These are phyloP conservation scores for Phylloporus scabripes DNA, from an alignment of 768 basidiomycete species.

Conservation along the genomic window DNA sequence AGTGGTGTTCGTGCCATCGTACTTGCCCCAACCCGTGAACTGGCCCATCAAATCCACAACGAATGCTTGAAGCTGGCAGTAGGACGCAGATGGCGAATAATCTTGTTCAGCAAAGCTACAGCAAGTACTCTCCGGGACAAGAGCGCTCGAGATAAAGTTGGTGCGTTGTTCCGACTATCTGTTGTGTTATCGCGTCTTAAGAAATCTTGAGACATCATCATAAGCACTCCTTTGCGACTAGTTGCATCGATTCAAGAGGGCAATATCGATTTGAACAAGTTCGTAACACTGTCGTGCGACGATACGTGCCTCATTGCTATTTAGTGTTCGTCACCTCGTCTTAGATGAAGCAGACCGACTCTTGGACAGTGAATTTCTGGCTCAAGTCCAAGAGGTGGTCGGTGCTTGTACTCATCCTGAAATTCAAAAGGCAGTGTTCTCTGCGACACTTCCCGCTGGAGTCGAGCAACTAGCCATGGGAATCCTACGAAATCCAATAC, in stretches of 20 bases:
- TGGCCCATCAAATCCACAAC: constrained; percentile 94
- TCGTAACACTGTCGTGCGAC: constrained; percentile 24
- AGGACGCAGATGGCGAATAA: constrained; percentile 76
- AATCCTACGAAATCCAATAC: constrained; percentile 80
- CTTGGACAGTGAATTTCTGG: constrained; percentile 81
- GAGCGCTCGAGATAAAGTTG: constrained; percentile 67
- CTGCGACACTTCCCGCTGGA: constrained; percentile 87
- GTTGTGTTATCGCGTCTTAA: neutral
- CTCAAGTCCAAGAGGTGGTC: constrained; percentile 85
- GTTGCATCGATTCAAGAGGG: constrained; percentile 73
- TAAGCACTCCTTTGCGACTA: constrained; percentile 88
- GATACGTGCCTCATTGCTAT: constrained; percentile 2
- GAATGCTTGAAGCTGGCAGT: constrained; percentile 80
- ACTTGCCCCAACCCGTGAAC: constrained; percentile 87
- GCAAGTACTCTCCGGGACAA: constrained; percentile 76
- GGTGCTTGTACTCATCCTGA: constrained; percentile 63
- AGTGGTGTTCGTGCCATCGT: constrained; percentile 72
- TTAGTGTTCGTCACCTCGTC: constrained; percentile 78
- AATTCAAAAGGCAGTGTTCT: constrained; percentile 86
- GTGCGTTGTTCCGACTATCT: constrained; percentile 37
- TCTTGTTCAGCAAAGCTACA: constrained; percentile 86
- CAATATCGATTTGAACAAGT: constrained; percentile 68
- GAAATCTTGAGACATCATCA: constrained; percentile 66
- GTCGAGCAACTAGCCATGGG: constrained; percentile 84
- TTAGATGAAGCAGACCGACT: constrained; percentile 92